Evolutionary conservation across 257 asterid genomes (phyloP), one percentile per base, ranked within the genome.

Genomic region (Leonotis leonurus): DNA sequence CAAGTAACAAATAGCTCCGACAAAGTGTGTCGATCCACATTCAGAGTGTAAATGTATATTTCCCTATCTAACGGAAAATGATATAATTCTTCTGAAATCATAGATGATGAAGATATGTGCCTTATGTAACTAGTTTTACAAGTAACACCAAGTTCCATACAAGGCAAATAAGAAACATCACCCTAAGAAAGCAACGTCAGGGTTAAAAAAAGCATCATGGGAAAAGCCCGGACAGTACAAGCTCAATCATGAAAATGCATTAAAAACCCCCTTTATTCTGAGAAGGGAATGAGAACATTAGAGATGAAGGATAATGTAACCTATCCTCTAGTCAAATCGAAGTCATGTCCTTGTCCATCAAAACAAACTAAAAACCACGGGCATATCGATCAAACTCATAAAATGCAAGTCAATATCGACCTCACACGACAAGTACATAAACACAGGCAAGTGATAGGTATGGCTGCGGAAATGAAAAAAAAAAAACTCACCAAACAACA

Each of bases 291-390:
- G 62, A 33, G 27, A 48, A 40, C 6, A 27, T 12, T 33, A 25
- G n/a, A 60, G 69, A 40, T 57, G 56, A 50, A 33, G 65, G 7
- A 21, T 48, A 50, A 37, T 35, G 44, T 1, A 52, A 16, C 70
- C 33, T 3, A 37, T 29, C 37, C 8, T 30, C 45, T 18, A 60
- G 9, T 30, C 48, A 53, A 68, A 54, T 35, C 46, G 67, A 25
- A 65, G 58, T 27, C 6, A 16, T 33, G 6, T 32, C 27, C 18
- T 16, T 22, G 24, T 4, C 17, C 43, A 49, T 12, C 29, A 63
- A 48, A 68, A 22, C n/a, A 18, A 61, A 56, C 22, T 13, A 41
- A 46, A 39, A 46, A 39, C 64, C 58, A 26, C 29, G 44, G 29
- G 32, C 32, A 50, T 11, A 33, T 30, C 50, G 36, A 52, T 29